Evolutionary conservation across 2,329 filamentous ascomycete species (phyloP).

Genomic region (Aurifilum marmelostoma): DNA sequence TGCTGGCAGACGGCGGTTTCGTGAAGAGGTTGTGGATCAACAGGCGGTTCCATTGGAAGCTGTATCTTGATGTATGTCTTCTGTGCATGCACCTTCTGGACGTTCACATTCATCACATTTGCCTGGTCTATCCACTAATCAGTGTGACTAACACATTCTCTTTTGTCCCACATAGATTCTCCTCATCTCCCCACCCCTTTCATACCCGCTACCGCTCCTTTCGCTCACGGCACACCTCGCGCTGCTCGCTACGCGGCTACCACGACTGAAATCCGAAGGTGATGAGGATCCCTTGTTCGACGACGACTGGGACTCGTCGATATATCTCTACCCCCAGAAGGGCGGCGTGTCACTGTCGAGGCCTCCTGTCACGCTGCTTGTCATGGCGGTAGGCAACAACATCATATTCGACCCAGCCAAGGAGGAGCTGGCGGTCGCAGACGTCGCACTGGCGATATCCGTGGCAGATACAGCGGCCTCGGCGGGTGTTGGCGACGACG

Average conservation of each 20-base stretch:
- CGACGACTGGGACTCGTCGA: conserved; percentile 91
- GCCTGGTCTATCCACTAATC: conserved; percentile 20
- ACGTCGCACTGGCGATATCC: conserved; percentile 84
- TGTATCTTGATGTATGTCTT: conserved; percentile 84
- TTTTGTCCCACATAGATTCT: conserved; percentile 64
- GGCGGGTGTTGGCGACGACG: conserved; percentile 31
- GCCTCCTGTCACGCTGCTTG: conserved; percentile 87
- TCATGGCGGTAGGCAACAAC: conserved; percentile 83
- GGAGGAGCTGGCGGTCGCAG: conserved; percentile 92
- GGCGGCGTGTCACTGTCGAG: conserved; percentile 45
- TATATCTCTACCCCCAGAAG: conserved; percentile 71
- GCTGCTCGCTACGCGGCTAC: conserved; percentile 83
- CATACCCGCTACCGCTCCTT: conserved; percentile 89
- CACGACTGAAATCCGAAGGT: conserved; percentile 80
- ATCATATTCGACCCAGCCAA: conserved; percentile 91
- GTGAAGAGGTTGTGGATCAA: conserved; percentile 83
- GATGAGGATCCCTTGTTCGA: conserved; percentile 98
- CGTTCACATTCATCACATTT: too few relatives aligned
- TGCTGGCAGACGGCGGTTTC: conserved; percentile 74
- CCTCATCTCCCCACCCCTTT: conserved; percentile 88
- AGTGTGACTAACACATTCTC: neutral
- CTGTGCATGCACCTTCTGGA: conserved; percentile 7
- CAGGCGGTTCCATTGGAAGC: conserved; percentile 89
- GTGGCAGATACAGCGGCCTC: conserved; percentile 55
- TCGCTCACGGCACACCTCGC: conserved; percentile 93